phyloP scores from a whole-genome alignment of 1,284 basidiomycete genomes.

The Rhizoctonia solani region DNA sequence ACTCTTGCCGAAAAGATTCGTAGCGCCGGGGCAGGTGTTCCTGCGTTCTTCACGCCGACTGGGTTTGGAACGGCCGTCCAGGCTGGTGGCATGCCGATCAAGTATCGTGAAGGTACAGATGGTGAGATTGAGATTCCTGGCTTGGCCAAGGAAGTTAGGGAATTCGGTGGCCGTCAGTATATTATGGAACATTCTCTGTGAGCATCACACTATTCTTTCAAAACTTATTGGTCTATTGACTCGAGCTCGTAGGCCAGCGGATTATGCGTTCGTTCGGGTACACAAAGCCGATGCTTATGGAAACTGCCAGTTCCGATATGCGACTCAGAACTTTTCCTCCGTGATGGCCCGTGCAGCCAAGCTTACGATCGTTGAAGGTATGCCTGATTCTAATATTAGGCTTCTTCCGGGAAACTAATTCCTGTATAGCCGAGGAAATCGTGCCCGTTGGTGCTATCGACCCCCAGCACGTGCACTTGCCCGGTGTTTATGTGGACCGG shows the following conservation, averaged over 20 bases:
- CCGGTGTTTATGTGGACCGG: slow-evolving; percentile 86
- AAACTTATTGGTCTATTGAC: slow-evolving; percentile 38
- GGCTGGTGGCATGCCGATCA: slow-evolving; percentile 68
- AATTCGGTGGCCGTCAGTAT: slow-evolving; percentile 82
- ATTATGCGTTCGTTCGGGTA: slow-evolving; percentile 78
- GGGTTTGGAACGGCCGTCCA: slow-evolving; percentile 90
- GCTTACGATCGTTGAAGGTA: slow-evolving; percentile 86
- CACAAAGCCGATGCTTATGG: slow-evolving; percentile 95
- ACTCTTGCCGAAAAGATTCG: slow-evolving; percentile 91
- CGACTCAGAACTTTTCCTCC: slow-evolving; percentile 86
- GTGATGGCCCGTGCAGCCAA: slow-evolving; percentile 90
- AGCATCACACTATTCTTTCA: slow-evolving; percentile 56
- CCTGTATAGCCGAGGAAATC: slow-evolving; percentile 77
- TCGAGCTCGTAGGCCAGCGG: slow-evolving; percentile 29
- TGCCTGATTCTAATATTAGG: slow-evolving; percentile 30
- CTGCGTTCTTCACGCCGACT: slow-evolving; percentile 94
- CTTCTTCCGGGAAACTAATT: not conserved
- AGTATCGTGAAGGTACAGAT: slow-evolving; percentile 60
- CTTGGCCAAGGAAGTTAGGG: slow-evolving; percentile 76
- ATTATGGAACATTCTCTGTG: slow-evolving; percentile 83
- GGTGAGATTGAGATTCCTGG: slow-evolving; percentile 71
- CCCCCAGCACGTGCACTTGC: slow-evolving; percentile 83
- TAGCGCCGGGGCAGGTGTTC: slow-evolving; percentile 92
- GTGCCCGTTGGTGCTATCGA: slow-evolving; percentile 84
- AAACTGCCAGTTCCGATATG: slow-evolving; percentile 82